Base-by-base conservation (phyloP, 495 filamentous ascomycete species). In the Penicillium mononematosum region DNA sequence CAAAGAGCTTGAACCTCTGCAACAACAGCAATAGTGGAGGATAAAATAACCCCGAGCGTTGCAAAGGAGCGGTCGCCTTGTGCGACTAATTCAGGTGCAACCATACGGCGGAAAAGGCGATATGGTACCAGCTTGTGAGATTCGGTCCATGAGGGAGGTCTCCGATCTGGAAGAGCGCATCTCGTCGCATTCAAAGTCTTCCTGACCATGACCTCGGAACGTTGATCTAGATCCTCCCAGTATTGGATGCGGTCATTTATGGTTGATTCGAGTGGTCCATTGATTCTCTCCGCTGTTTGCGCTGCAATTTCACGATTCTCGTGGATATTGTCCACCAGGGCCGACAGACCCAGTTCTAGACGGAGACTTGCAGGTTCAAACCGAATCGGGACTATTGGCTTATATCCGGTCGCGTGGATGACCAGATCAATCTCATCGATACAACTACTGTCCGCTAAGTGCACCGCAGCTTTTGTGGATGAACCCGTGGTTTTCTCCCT, bases 1-100 rank as follows among this genome's bases (percentile, higher is more conserved):
- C 87, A 92, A 7, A 91, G 72, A 5, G 82, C 84, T 58, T 90
- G 86, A 3, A 81, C 68, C 56, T 90, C 84, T 0, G 86, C 82
- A 4, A 83, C 75, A 3, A 82, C 69, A 6, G 79, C 67, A 36
- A 82, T 82, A 10, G 78, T 75, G 32, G 87, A 82, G 50, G 78
- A 80, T 34, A 80, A 70, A 5, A 88, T 57, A 7, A 78, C 70
- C 3, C 87, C 88, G 2, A 80, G 66, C 52, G 86, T 84, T 6
- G 82, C 85, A 50, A 88, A 82, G 24, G 85, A 84, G 5, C 83
- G 81, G 32, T 78, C 74, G 3, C 76, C 81, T 4, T 85, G 75
- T 3, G 86, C 83, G 9, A 68, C 60, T 9, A 73, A 29, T 19
- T 63, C 53, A 9, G 70, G 68, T 0, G 64, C 57, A 0, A 83